These are phyloP conservation scores for Corymbia calophylla DNA, from an alignment of 441 rosid species.

Conservation along the genomic window DNA sequence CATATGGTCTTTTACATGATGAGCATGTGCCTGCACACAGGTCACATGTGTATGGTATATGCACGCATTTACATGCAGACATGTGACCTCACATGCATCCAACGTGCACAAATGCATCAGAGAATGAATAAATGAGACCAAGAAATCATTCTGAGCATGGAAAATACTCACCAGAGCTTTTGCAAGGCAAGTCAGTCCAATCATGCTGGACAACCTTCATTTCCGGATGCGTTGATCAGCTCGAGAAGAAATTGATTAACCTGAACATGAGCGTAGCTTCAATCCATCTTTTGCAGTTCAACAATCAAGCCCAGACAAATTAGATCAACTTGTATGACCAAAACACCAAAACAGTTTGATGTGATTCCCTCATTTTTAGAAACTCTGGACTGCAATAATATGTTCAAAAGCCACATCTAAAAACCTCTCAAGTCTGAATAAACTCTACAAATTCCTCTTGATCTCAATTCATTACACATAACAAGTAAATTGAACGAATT, in stretches of 20 bases:
- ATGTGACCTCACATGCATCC: not conserved
- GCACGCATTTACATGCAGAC: not conserved
- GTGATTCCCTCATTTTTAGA: not conserved
- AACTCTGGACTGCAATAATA: not conserved
- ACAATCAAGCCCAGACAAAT: not conserved
- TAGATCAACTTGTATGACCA: not conserved
- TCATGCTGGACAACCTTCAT: slow-evolving; percentile 39
- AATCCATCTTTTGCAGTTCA: not conserved
- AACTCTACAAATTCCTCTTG: not conserved
- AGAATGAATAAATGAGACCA: not conserved
- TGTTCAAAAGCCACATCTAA: not conserved
- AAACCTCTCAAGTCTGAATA: not conserved
- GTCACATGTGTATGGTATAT: not conserved
- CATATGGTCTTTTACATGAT: not conserved
- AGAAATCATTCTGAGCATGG: not conserved
- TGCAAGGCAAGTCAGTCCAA: slow-evolving; percentile 68
- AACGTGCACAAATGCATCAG: not conserved
- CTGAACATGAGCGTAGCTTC: slow-evolving; percentile 27
- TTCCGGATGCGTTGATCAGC: slow-evolving; percentile 66
- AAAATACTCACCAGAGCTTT: slow-evolving; percentile 37
- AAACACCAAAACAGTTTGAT: not conserved
- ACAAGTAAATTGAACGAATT: not conserved
- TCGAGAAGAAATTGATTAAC: slow-evolving; percentile 83
- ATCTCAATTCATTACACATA: not conserved
- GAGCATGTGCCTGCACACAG: not conserved